Percentiles rank a stretch among this genome's conserved stretches.
Evolutionary conservation across 257 asterid genomes (phyloP).

Genomic region (Coffea eugenioides): DNA sequence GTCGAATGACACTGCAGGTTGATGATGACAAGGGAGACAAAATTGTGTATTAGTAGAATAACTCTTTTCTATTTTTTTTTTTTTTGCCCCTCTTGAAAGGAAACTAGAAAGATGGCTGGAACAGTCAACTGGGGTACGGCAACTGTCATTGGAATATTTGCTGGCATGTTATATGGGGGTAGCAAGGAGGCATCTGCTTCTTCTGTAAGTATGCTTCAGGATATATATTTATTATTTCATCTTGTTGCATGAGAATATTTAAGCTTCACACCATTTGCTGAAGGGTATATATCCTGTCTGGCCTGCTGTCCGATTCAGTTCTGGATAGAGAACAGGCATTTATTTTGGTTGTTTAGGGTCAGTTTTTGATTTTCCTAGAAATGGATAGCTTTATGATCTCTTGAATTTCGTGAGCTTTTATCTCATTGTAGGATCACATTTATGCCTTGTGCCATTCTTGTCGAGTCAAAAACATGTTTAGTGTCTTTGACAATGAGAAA

Average conservation of each 20-base stretch:
- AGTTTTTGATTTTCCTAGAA: not conserved
- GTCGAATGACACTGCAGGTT: not conserved
- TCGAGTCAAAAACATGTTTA: not conserved
- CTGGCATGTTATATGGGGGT: conserved; percentile 94
- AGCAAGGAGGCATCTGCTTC: conserved; percentile 99
- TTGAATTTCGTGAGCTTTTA: not conserved
- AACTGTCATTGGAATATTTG: conserved; percentile 78
- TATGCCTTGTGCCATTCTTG: not conserved
- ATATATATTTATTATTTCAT: conserved; percentile 1
- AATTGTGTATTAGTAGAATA: not conserved
- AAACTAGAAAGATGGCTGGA: conserved; percentile 56
- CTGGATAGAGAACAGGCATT: not conserved
- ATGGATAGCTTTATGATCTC: not conserved
- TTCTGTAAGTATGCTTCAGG: conserved; percentile 58
- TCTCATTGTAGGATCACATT: not conserved
- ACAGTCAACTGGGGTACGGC: conserved; percentile 92
- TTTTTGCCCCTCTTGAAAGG: conserved; percentile 26
- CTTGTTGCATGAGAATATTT: not conserved
- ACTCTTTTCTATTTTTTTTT: not conserved
- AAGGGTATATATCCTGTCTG: not conserved
- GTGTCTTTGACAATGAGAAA: not conserved
- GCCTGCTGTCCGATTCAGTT: not conserved
- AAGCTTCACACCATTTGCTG: not conserved
- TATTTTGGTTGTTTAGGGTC: not conserved
- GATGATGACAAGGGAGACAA: not conserved